Evolutionary conservation across 176 grass and related monocot genomes (phyloP), one percentile per base, ranked within the genome.

Genomic region (Rhynchospora tenuis): DNA sequence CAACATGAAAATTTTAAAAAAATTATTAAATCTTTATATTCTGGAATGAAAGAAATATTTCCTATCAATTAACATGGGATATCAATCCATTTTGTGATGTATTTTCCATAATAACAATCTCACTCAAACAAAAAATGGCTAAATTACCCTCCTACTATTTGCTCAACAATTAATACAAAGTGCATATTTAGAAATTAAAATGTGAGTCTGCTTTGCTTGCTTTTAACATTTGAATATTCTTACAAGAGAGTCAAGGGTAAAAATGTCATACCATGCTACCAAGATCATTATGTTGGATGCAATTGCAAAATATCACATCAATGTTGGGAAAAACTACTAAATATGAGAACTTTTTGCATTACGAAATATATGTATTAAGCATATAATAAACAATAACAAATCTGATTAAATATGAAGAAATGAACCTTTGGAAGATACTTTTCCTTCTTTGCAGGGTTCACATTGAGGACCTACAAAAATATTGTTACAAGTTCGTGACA

Each of bases 361-460:
- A 76, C 28, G 17, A 7, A 24, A 38, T 55, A 76, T 51, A 31
- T 55, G 54, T 27, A 76, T 54, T 22, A 29, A 76, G 73, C 50
- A 75, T 51, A 52, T 52, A 82, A 38, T 24, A 67, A 7, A 66
- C 8, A 19, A 51, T 52, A 81, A 26, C 6, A 26, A 81, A 65
- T 62, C 20, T 26, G 15, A 62, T 63, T 66, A 59, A 42, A 19
- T 28, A 27, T 64, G 23, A 17, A 81, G 45, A 6, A 43, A 23
- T 33, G 44, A 89, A 90, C 90, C 94, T 97, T 98, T 1, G 92
- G 92, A 57, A 98, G 78, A 48, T 95, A 98, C 73, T 98, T 94
- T 1, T 67, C 74, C 79, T 93, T 98, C 72, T 98, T 92, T 20
- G 65, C 72, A 69, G 84, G 78, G 56, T n/a, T 98, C 22, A 90